Evolutionary conservation across 495 filamentous ascomycete species (phyloP).

Genomic region (Aspergillus avenaceus): DNA sequence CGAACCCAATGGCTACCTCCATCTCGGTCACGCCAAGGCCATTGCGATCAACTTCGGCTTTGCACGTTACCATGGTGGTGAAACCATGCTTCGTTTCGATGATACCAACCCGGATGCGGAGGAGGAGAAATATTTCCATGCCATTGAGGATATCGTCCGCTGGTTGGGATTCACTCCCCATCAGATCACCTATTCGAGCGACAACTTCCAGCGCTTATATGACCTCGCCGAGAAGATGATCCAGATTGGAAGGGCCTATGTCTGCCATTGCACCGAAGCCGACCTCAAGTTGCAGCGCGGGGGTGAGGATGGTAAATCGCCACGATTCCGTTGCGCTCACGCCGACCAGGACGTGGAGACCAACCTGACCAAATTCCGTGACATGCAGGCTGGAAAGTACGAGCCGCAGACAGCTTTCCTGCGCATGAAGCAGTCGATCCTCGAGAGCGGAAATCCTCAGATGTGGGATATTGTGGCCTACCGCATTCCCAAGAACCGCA

Average conservation of each 20-base stretch:
- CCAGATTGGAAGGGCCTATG: constrained; percentile 65
- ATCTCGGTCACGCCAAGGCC: constrained; percentile 94
- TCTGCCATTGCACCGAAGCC: constrained; percentile 66
- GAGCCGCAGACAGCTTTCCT: constrained; percentile 81
- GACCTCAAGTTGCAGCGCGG: constrained; percentile 85
- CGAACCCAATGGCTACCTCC: constrained; percentile 73
- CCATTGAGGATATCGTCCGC: constrained; percentile 72
- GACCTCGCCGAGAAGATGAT: constrained; percentile 86
- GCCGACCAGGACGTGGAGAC: constrained; percentile 69
- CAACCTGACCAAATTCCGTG: constrained; percentile 77
- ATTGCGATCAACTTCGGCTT: constrained; percentile 97
- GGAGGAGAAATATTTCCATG: constrained; percentile 71
- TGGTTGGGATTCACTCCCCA: constrained; percentile 81
- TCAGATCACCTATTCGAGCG: constrained; percentile 73
- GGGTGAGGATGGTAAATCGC: constrained; percentile 54
- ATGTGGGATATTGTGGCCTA: constrained; percentile 74
- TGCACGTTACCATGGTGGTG: constrained; percentile 77
- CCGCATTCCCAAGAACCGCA: constrained; percentile 54
- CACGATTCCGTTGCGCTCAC: constrained; percentile 75
- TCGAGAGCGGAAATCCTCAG: constrained; percentile 59
- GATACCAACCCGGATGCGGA: constrained; percentile 85
- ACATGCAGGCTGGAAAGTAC: constrained; percentile 90
- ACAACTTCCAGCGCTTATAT: constrained; percentile 85
- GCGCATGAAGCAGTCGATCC: constrained; percentile 74
- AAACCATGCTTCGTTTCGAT: constrained; percentile 58